Evolutionary conservation across 306 rosid species (phyloP).

Genomic region (Malus asiatica): DNA sequence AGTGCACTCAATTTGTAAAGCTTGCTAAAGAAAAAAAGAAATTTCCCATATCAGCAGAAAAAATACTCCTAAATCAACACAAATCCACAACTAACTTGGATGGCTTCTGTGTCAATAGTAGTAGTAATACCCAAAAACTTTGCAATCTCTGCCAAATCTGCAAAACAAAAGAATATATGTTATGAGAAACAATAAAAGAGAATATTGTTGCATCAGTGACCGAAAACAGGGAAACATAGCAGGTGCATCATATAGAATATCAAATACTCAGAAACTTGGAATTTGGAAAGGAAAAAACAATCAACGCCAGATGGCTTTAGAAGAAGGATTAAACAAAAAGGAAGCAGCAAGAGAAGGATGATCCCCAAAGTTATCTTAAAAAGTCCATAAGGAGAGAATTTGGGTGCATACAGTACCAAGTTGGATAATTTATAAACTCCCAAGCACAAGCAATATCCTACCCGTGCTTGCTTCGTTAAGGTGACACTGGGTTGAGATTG

Average conservation of each 20-base stretch:
- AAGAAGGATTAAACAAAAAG: not conserved
- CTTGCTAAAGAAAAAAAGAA: not conserved
- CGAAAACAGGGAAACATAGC: not conserved
- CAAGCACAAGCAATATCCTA: not conserved
- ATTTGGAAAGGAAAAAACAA: not conserved
- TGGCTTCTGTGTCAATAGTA: constrained; percentile 73
- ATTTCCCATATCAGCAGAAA: not conserved
- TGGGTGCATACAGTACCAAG: not conserved
- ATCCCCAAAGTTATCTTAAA: not conserved
- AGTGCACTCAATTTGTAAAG: not conserved
- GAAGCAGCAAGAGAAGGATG: not conserved
- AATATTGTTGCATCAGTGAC: not conserved
- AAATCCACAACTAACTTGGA: constrained; percentile 54
- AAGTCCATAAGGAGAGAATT: not conserved
- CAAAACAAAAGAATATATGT: constrained; percentile 5
- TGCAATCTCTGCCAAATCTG: constrained; percentile 92
- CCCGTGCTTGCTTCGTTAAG: not conserved
- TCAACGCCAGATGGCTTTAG: not conserved
- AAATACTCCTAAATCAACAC: not conserved
- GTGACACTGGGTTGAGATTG: not conserved
- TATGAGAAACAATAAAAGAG: not conserved
- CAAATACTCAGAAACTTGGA: not conserved
- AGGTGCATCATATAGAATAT: not conserved
- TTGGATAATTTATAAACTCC: not conserved
- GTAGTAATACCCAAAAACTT: constrained; percentile 79